phyloP scores from a whole-genome alignment of 805 yeast genomes.

The Barnettozyma sp. region DNA sequence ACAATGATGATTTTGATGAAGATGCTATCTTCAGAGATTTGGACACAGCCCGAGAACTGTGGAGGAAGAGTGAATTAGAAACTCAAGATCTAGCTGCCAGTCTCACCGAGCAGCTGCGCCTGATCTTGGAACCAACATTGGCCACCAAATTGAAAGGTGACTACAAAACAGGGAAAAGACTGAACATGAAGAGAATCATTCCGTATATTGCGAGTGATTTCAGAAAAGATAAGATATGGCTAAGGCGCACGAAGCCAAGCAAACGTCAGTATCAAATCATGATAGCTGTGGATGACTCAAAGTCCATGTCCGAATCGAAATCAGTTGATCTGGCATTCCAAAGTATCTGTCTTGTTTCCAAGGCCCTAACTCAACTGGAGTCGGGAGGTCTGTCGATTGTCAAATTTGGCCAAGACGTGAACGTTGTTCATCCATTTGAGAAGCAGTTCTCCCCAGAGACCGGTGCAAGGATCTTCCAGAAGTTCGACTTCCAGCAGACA shows the following conservation, averaged over 20 bases:
- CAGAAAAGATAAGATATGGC: constrained; percentile 97
- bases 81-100: constrained; percentile 84
- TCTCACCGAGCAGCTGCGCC: constrained; percentile 84
- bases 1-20: constrained; percentile 22
- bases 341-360: constrained; percentile 87
- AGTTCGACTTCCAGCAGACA: constrained; percentile 86
- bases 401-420: constrained; percentile 78
- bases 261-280: constrained; percentile 95
- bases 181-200: constrained; percentile 95
- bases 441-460: constrained; percentile 76
- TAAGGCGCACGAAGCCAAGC: constrained; percentile 94
- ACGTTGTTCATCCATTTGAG: constrained; percentile 85
- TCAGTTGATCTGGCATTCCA: constrained; percentile 90
- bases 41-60: constrained; percentile 66
- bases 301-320: constrained; percentile 92
- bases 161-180: constrained; percentile 92
- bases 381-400: constrained; percentile 89
- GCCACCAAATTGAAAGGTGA: constrained; percentile 96
- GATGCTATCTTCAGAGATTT: constrained; percentile 38
- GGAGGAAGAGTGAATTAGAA: constrained; percentile 79
- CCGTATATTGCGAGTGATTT: constrained; percentile 97
- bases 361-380: constrained; percentile 89
- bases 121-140: constrained; percentile 89
- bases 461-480: constrained; percentile 77
- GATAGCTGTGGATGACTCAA: constrained; percentile 96